Evolutionary conservation across 768 basidiomycete genomes (phyloP).

Genomic region (Mycena alexandri): DNA sequence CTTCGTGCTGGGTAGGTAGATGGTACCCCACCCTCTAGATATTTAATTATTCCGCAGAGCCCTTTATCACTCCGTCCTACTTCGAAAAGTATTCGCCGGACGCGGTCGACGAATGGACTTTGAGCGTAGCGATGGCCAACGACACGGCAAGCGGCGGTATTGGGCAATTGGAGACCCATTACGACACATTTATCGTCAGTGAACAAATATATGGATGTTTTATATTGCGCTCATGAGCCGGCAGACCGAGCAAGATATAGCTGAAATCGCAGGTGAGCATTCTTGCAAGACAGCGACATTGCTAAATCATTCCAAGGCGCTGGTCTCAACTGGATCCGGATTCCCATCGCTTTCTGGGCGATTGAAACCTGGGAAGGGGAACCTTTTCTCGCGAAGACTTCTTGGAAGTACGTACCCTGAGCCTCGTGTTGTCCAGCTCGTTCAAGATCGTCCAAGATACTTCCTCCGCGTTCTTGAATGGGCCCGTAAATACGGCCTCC

Average conservation of each 20-base stretch:
- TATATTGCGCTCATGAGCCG: neutral
- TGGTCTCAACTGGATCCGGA: constrained; percentile 86
- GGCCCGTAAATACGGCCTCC: constrained; percentile 92
- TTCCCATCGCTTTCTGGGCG: constrained; percentile 90
- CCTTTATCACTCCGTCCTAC: constrained; percentile 77
- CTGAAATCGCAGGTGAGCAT: constrained; percentile 74
- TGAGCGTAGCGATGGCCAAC: constrained; percentile 73
- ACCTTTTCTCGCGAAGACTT: constrained; percentile 79
- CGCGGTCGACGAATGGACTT: constrained; percentile 73
- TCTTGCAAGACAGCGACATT: neutral
- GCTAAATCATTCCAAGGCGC: constrained; percentile 54
- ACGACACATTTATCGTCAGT: constrained; percentile 85
- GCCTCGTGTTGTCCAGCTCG: neutral
- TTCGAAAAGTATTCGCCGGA: constrained; percentile 70
- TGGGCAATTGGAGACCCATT: constrained; percentile 80
- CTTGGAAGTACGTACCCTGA: constrained; percentile 70
- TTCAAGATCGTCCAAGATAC: constrained; percentile 57
- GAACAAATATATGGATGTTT: neutral
- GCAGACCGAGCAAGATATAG: constrained; percentile 89
- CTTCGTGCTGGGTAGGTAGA: constrained; percentile 57
- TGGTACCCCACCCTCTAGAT: neutral
- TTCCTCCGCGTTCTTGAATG: constrained; percentile 81
- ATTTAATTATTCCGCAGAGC: constrained; percentile 43
- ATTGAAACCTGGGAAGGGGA: constrained; percentile 82
- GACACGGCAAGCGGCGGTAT: constrained; percentile 74